Base-by-base conservation (phyloP, 768 basidiomycete genomes). In the Leccinum pellstonianum region DNA sequence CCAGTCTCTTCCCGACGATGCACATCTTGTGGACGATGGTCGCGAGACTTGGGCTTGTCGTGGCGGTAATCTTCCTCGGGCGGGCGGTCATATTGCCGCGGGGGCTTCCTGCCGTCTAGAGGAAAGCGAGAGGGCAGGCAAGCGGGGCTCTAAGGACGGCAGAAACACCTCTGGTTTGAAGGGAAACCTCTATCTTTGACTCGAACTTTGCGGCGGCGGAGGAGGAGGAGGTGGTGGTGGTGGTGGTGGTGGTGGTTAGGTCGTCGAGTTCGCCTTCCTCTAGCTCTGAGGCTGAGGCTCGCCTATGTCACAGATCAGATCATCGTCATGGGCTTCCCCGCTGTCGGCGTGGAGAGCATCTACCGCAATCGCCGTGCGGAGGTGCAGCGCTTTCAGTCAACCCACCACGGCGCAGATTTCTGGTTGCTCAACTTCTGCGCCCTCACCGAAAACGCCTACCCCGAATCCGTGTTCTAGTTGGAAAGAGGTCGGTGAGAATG, bases 381-480 rank as follows among this genome's bases (percentile, higher is more conserved):
- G 67, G 89, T 87, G 2, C 85, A 86, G 63, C 81, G 79, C 43
- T 93, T 95, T 70, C 79, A 94, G 5, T 85, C 90, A 27, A 77
- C 84, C 55, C 79, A 86, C 50, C 91, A 94, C 66, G 83, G 84
- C 5, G 80, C 85, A 66, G 86, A 91, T 66, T 95, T 84, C 70
- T 90, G 91, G 87, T 83, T 95, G 10, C 94, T 91, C 80, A 95
- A 96, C 71, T 86, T 95, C 60, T 95, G 93, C 64, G 92, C 93
- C 0, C 66, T 87, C 8, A 80, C 77, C 62, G 93, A 95, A 73
- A 95, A 95, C 69, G 81, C 85, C 6, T 96, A 96, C 71, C 82
- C 86, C 3, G 76, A 86, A 3, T 74, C 75, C 50, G 75, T 86
- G 38, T 95, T 95, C 68, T 23, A 23, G 23, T 23, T 23, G 23